A percentile compares a stretch with the other conserved stretches of the same genome.
Evolutionary conservation across 1,139 yeast genomes (phyloP).

Genomic region (Waltiozyma sp.): DNA sequence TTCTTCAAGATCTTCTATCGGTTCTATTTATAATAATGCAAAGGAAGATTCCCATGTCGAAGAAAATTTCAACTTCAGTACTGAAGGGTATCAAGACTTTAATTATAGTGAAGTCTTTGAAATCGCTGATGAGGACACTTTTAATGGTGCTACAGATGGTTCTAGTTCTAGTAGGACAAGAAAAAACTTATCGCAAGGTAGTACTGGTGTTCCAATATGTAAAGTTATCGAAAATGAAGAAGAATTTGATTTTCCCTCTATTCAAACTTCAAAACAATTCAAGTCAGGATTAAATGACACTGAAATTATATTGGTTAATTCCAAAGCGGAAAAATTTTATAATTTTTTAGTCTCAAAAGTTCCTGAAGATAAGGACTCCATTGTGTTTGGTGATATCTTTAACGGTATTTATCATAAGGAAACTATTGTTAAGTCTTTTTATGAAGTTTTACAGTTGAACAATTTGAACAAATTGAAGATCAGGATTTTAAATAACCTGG

Average conservation of each 20-base stretch:
- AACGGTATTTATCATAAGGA: conserved; percentile 10
- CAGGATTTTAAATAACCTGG: background rate
- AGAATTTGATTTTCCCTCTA: too few species aligned
- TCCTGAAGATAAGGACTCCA: conserved; percentile 5
- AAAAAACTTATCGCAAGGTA: background rate
- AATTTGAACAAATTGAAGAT: conserved; percentile 14
- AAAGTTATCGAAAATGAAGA: background rate
- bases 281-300: background rate
- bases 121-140: background rate
- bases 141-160: background rate
- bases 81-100: background rate
- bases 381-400: conserved; percentile 7
- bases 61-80: background rate
- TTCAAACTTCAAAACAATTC: too few species aligned
- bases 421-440: conserved; percentile 30
- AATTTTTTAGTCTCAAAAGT: background rate
- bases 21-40: background rate
- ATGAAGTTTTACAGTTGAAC: conserved; percentile 29
- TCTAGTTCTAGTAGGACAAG: background rate
- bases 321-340: background rate
- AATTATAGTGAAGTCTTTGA: background rate
- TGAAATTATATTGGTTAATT: background rate
- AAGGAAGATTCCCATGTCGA: background rate
- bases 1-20: conserved; percentile 10
- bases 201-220: background rate